Evolutionary conservation across 805 yeast genomes (phyloP).

Genomic region (Saccharomycopsis synnaedendra): DNA sequence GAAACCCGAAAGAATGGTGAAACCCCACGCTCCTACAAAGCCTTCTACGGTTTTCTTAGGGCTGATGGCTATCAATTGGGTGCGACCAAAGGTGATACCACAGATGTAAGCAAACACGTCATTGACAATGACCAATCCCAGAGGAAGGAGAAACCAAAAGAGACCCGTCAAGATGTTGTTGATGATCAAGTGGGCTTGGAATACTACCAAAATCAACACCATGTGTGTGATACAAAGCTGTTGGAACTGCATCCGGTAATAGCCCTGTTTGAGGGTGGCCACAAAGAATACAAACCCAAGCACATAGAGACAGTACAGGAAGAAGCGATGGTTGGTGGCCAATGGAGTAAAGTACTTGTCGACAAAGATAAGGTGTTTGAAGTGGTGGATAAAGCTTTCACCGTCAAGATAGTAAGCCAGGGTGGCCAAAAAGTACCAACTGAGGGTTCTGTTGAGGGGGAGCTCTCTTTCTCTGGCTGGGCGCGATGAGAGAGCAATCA

Average conservation of each 20-base stretch:
- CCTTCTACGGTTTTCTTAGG: conserved; percentile 98
- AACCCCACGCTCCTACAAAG: conserved; percentile 94
- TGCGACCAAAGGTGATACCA: conserved; percentile 91
- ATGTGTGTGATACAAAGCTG: conserved; percentile 91
- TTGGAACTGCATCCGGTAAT: conserved; percentile 83
- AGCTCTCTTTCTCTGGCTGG: conserved; percentile 77
- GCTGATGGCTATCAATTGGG: conserved; percentile 84
- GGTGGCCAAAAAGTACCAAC: conserved; percentile 88
- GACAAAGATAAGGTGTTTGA: conserved; percentile 39
- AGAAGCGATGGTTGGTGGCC: conserved; percentile 70
- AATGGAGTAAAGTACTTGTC: conserved; percentile 44
- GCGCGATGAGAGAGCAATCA: conserved; percentile 69
- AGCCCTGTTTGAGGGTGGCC: conserved; percentile 78
- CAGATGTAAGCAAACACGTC: conserved; percentile 95
- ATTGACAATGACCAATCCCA: conserved; percentile 82
- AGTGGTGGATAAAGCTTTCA: conserved; percentile 61
- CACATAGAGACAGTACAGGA: conserved; percentile 75
- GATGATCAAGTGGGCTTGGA: conserved; percentile 89
- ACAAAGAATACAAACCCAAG: conserved; percentile 87
- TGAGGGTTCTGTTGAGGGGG: conserved; percentile 71
- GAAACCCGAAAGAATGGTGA: conserved; percentile 70
- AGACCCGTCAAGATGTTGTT: conserved; percentile 83
- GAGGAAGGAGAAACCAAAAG: conserved; percentile 91
- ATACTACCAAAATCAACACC: conserved; percentile 80
- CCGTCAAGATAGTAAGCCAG: conserved; percentile 87